A percentile compares a stretch with the other conserved stretches of the same genome.
phyloP scores from a whole-genome alignment of 495 filamentous ascomycete species.

The Neurospora africana region DNA sequence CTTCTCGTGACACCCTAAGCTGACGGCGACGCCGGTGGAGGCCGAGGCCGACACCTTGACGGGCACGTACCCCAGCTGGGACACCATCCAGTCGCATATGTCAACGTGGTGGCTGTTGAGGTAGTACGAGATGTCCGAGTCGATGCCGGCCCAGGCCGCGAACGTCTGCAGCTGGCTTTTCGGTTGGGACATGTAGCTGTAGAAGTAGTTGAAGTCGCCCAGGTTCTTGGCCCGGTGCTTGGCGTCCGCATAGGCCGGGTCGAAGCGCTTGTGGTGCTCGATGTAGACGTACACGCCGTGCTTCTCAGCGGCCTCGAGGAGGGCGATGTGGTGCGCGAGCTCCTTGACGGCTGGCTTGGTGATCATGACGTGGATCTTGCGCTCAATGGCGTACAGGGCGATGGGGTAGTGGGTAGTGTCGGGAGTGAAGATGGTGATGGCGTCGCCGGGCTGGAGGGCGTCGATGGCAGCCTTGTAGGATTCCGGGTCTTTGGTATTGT shows the following conservation, averaged over 20 bases:
- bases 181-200: conserved; percentile 92
- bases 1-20: conserved; percentile 64
- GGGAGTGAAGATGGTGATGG: conserved; percentile 94
- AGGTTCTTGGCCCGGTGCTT: conserved; percentile 59
- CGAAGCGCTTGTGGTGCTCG: conserved; percentile 94
- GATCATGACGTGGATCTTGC: conserved; percentile 78
- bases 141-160: conserved; percentile 87
- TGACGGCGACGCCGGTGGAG: conserved; percentile 54
- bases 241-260: conserved; percentile 85
- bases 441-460: conserved; percentile 67
- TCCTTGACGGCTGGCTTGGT: conserved; percentile 91
- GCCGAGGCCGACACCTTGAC: conserved; percentile 70
- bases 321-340: conserved; percentile 63
- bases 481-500: conserved; percentile 60
- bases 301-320: conserved; percentile 61
- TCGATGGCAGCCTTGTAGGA: conserved; percentile 89
- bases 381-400: conserved; percentile 82
- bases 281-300: conserved; percentile 82
- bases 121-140: conserved; percentile 91
- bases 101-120: conserved; percentile 91
- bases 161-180: conserved; percentile 91
- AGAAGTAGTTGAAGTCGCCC: conserved; percentile 96
- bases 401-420: conserved; percentile 94
- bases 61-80: conserved; percentile 55
- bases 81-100: conserved; percentile 82